Evolutionary conservation across 805 yeast species (phyloP), one percentile per base, ranked within the genome.

Genomic region (Candida silvatica): DNA sequence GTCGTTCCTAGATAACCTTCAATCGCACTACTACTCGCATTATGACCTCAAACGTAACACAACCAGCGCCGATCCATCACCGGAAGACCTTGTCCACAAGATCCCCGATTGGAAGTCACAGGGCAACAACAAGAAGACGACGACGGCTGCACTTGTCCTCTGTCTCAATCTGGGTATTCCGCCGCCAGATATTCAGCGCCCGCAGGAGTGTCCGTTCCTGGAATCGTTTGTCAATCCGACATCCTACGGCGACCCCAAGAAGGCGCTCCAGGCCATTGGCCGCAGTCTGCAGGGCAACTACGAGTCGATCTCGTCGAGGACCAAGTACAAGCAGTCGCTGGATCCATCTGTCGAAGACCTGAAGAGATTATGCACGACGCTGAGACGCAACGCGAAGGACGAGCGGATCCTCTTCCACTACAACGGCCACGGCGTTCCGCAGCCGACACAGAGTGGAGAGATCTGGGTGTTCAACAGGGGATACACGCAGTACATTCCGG

Each of bases 381-480:
- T 92, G 40, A 67, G 98, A 45, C 69, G 97, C 37, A 81, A 82
- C 38, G 94, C 97, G 2, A 85, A 88, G 51, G 97, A 90, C 42
- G 97, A 90, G 54, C 68, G 98, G 40, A 82, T 90, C 7, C 56
- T 92, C 36, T 90, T 92, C 56, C 97, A 92, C 55, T 92, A 92
- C 56, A 92, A 92, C 48, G 98, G 98, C 5, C 98, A 92, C 53
- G 98, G 98, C 17, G 98, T 92, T 2, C 98, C 98, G 0, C 86
- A 86, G 48, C 97, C 98, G 0, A 92, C 98, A 0, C 77, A 86
- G 24, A 76, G 88, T 31, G 98, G 98, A 17, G 98, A 92, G 52
- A 85, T 92, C 19, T 92, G 98, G 98, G 97, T 92, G 8, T 92
- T 92, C 63, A 92, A 92, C 57, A 67, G 97, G 45, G 95, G 95